A percentile compares a stretch with the other conserved stretches of the same genome.
Conservation (phyloP, 179 eudicot species). For the Sideroxylon spinosum region DNA sequence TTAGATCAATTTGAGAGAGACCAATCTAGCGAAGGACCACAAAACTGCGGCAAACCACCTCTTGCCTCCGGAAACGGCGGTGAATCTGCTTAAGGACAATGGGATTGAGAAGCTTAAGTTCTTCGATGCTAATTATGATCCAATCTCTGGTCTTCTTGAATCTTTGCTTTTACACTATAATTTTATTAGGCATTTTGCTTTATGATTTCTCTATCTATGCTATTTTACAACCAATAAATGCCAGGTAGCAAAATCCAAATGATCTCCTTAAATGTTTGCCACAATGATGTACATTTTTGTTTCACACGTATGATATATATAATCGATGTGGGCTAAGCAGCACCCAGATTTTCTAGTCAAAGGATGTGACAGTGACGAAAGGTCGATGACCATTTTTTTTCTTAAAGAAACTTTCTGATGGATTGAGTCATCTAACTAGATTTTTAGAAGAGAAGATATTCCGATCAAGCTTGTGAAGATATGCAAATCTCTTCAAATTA, state of each 20-base stretch:
- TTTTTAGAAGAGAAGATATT: not conserved
- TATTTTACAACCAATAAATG: too few relatives aligned
- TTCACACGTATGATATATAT: too few relatives aligned
- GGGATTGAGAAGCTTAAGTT: too few relatives aligned
- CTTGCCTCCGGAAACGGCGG: too few relatives aligned
- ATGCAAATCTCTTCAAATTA: too few relatives aligned
- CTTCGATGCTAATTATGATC: not conserved
- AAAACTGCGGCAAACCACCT: conserved; percentile 11
- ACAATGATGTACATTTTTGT: not conserved
- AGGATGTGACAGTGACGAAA: conserved; percentile 14
- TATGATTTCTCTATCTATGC: too few relatives aligned
- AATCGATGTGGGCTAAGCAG: conserved; percentile 16
- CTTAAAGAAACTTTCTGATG: conserved; percentile 8
- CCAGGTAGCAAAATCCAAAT: conserved; percentile 14
- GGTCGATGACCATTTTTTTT: not conserved
- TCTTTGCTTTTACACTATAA: not conserved
- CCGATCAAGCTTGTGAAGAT: not conserved
- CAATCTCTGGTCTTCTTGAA: not conserved
- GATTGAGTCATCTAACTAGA: conserved; percentile 21
- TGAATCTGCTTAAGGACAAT: too few relatives aligned
- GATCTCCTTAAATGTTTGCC: conserved; percentile 10
- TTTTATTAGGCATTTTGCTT: not conserved
- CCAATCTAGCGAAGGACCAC: conserved; percentile 19
- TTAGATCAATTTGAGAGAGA: conserved; percentile 17
- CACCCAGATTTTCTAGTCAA: conserved; percentile 22